phyloP scores from a whole-genome alignment of 805 yeast species.

The Ogataea dorogensis region DNA sequence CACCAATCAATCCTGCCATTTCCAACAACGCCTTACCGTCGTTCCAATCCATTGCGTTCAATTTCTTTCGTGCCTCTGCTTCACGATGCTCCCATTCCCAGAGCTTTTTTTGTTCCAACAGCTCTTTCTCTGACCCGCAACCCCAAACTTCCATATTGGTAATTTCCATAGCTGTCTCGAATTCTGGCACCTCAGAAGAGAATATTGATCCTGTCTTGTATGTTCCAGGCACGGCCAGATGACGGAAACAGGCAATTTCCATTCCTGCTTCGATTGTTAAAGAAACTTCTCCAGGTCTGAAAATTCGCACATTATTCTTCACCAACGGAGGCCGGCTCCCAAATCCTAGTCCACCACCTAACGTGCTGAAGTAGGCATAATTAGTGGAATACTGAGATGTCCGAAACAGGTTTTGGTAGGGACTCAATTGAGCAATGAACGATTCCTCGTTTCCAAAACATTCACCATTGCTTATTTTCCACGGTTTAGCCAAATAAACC shows the following conservation, averaged over 20 bases:
- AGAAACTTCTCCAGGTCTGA: constrained; percentile 73
- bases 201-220: constrained; percentile 39
- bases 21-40: constrained; percentile 87
- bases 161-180: constrained; percentile 69
- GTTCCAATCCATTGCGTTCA: constrained; percentile 63
- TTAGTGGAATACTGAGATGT: constrained; percentile 21
- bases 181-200: constrained; percentile 36
- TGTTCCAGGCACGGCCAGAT: constrained; percentile 56
- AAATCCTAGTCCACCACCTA: constrained; percentile 81
- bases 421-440: constrained; percentile 64
- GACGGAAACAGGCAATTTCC: constrained; percentile 80
- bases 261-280: constrained; percentile 73
- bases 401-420: constrained; percentile 57
- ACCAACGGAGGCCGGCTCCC: constrained; percentile 68
- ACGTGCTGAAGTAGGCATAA: constrained; percentile 63
- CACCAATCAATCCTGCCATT: constrained; percentile 67
- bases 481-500: constrained; percentile 64
- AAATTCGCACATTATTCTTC: constrained; percentile 43
- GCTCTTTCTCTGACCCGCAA: constrained; percentile 73
- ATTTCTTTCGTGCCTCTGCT: constrained; percentile 71
- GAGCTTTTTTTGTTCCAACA: constrained; percentile 68
- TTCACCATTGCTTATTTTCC: constrained; percentile 71
- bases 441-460: constrained; percentile 65
- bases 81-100: constrained; percentile 94
- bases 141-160: constrained; percentile 91